phyloP scores from a whole-genome alignment of 129 eudicot genomes.

The Heracleum sosnowskyi region DNA sequence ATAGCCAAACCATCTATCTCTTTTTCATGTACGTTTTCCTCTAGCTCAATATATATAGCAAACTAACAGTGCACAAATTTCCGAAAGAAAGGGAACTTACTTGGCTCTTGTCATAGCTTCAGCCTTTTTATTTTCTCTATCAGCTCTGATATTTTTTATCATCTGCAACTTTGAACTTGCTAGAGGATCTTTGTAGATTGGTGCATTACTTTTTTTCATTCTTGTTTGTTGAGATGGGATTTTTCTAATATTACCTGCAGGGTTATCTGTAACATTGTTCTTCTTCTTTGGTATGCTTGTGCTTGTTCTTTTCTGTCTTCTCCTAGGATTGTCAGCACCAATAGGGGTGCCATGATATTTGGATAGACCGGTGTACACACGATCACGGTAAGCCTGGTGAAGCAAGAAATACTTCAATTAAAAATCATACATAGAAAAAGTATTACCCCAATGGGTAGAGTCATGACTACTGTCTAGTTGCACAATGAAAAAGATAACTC shows the following conservation, averaged over 20 bases:
- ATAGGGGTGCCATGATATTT: conserved; percentile 45
- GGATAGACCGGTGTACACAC: conserved; percentile 55
- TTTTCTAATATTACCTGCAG: conserved; percentile 13
- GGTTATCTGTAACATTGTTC: conserved; percentile 5
- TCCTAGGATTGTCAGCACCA: conserved; percentile 46
- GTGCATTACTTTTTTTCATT: conserved; percentile 28
- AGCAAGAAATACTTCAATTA: conserved; percentile 12
- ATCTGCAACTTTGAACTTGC: conserved; percentile 82
- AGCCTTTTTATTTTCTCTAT: conserved; percentile 55
- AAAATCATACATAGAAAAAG: not conserved
- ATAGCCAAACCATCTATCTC: not conserved
- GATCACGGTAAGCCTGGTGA: conserved; percentile 61
- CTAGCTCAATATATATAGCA: not conserved
- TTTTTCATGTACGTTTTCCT: not conserved
- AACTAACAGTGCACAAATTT: not conserved
- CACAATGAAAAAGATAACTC: not conserved
- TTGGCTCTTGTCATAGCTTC: conserved; percentile 83
- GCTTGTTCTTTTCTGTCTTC: conserved; percentile 25
- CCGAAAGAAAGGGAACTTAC: conserved; percentile 35
- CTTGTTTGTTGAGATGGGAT: conserved; percentile 22
- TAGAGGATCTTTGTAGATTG: conserved; percentile 70
- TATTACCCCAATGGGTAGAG: not conserved
- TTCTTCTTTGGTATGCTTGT: conserved; percentile 22
- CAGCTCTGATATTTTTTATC: conserved; percentile 79
- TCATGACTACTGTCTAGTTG: not conserved